Evolutionary conservation across 2,329 filamentous ascomycete species (phyloP).

Genomic region (Stagonosporopsis rhizophila): DNA sequence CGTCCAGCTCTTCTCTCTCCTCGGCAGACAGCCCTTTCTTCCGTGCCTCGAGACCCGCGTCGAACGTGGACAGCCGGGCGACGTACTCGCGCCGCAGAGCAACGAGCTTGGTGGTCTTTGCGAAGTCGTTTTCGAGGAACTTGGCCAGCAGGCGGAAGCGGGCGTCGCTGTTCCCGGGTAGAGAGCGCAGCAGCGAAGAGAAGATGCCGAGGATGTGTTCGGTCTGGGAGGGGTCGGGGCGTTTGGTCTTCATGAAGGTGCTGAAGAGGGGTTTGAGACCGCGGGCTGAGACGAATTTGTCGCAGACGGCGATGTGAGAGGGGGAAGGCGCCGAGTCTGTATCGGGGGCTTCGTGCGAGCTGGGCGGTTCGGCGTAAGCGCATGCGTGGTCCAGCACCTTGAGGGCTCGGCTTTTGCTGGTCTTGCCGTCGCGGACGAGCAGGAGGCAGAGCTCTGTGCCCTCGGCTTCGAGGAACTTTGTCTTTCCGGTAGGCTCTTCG

Average conservation of each 20-base stretch:
- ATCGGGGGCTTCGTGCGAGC: not conserved
- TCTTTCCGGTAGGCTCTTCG: slow-evolving; percentile 77
- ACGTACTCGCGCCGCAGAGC: slow-evolving; percentile 75
- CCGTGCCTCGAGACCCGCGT: slow-evolving; percentile 67
- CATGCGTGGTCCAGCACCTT: slow-evolving; percentile 85
- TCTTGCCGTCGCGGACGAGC: slow-evolving; percentile 81
- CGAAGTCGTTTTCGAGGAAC: slow-evolving; percentile 94
- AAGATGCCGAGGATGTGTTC: slow-evolving; percentile 89
- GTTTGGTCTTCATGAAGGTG: slow-evolving; percentile 87
- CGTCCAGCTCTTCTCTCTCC: slow-evolving; percentile 67
- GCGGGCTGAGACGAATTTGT: slow-evolving; percentile 78
- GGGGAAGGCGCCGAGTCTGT: slow-evolving; percentile 42
- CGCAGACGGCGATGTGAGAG: slow-evolving; percentile 66
- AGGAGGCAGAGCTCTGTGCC: slow-evolving; percentile 90
- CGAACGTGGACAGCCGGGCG: slow-evolving; percentile 66
- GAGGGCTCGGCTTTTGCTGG: slow-evolving; percentile 78
- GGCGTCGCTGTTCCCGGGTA: slow-evolving; percentile 78
- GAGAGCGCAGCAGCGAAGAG: slow-evolving; percentile 76
- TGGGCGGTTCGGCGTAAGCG: slow-evolving; percentile 56
- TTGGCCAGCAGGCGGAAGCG: slow-evolving; percentile 89
- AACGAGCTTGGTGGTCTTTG: slow-evolving; percentile 78
- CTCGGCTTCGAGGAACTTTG: slow-evolving; percentile 85
- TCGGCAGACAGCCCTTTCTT: slow-evolving; percentile 62
- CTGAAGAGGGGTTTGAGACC: slow-evolving; percentile 87
- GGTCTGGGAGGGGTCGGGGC: slow-evolving; percentile 68